These are phyloP conservation scores for Talaromyces sp. DNA, from an alignment of 2,329 filamentous ascomycete species.

Conservation along the genomic window DNA sequence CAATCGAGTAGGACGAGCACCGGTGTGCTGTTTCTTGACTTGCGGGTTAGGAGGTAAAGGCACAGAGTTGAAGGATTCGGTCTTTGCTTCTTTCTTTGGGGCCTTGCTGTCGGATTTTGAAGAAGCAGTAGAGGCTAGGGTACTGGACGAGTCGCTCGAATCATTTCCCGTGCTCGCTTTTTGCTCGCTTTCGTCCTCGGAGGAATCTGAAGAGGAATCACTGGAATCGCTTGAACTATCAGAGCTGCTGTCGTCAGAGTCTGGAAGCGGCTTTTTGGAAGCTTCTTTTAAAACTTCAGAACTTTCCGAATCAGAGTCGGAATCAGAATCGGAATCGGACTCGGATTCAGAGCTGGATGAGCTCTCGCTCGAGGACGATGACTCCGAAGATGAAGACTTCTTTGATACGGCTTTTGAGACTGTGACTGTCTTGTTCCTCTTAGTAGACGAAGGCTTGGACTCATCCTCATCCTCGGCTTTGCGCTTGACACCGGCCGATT, in stretches of 20 bases:
- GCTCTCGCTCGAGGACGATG: conserved; percentile 29
- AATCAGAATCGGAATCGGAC: conserved; percentile 16
- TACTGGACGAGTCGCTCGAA: conserved; percentile 13
- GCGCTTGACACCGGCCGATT: conserved; percentile 50
- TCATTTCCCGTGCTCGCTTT: conserved; percentile 10
- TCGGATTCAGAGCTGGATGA: conserved; percentile 27
- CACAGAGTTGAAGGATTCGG: conserved; percentile 11
- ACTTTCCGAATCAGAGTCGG: conserved; percentile 20
- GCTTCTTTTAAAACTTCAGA: conserved; percentile 28
- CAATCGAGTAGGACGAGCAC: conserved; percentile 66
- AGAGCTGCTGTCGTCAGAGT: conserved; percentile 22
- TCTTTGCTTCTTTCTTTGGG: conserved; percentile 18
- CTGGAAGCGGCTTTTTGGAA: conserved; percentile 31
- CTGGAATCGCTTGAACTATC: conserved; percentile 16
- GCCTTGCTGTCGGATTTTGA: conserved; percentile 15
- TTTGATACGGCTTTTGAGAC: conserved; percentile 4
- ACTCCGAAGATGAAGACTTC: conserved; percentile 17
- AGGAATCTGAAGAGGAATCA: conserved; percentile 18
- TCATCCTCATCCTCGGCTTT: conserved; percentile 52
- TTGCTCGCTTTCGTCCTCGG: conserved; percentile 18
- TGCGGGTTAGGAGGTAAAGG: conserved; percentile 17
- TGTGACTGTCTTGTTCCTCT: conserved; percentile 46
- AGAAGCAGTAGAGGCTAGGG: conserved; percentile 6
- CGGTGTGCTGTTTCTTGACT: conserved; percentile 37
- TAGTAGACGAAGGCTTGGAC: conserved; percentile 45